Conservation (phyloP, 495 filamentous ascomycete species). For the Xylaria venustula region DNA sequence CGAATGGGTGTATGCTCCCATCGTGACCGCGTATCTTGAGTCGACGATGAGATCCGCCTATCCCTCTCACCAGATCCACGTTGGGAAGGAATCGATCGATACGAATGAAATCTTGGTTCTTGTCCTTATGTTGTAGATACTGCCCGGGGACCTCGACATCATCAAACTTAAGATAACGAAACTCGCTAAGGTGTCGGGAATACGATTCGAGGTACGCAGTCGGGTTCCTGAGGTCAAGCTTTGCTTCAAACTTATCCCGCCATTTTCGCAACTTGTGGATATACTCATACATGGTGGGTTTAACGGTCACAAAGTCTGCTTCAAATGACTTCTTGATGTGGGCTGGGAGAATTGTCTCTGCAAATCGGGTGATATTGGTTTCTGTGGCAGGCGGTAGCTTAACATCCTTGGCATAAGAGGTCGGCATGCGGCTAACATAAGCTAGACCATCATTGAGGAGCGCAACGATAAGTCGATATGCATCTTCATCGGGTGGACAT, state of each 20-base stretch:
- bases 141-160: constrained; percentile 98
- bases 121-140: constrained; percentile 94
- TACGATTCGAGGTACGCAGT: constrained; percentile 72
- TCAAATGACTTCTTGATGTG: constrained; percentile 95
- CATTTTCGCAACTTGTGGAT: constrained; percentile 95
- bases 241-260: constrained; percentile 97
- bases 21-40: constrained; percentile 98
- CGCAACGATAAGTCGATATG: constrained; percentile 95
- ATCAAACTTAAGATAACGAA: constrained; percentile 95
- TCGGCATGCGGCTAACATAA: constrained; percentile 83
- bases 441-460: constrained; percentile 89
- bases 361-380: constrained; percentile 92
- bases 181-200: constrained; percentile 90
- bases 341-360: constrained; percentile 88
- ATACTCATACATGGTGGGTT: constrained; percentile 95
- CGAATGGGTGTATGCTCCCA: constrained; percentile 90
- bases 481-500: constrained; percentile 96
- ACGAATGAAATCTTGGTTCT: constrained; percentile 95
- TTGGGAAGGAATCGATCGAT: constrained; percentile 95
- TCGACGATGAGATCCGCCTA: constrained; percentile 85
- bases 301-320: constrained; percentile 87
- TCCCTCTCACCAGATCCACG: constrained; percentile 85
- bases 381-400: constrained; percentile 89
- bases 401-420: constrained; percentile 82
- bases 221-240: constrained; percentile 79